phyloP scores from a whole-genome alignment of 208 protist species.

The Leishmania tropica region DNA sequence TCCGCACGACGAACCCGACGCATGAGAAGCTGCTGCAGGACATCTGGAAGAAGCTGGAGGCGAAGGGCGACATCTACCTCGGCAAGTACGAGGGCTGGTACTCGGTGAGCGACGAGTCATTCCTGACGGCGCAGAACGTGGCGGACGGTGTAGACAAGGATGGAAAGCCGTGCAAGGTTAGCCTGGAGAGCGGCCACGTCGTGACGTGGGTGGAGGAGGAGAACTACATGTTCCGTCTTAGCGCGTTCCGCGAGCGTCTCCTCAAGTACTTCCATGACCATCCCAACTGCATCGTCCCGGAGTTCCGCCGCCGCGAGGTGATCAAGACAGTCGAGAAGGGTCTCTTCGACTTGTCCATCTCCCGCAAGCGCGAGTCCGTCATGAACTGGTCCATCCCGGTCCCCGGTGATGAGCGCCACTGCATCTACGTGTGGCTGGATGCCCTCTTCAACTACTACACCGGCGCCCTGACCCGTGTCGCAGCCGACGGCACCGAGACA shows the following conservation, averaged over 20 bases:
- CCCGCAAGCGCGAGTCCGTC: slow-evolving; percentile 88
- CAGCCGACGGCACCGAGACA: slow-evolving; percentile 44
- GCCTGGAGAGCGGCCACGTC: slow-evolving; percentile 88
- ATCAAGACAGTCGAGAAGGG: slow-evolving; percentile 84
- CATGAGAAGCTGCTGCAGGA: slow-evolving; percentile 81
- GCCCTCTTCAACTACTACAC: slow-evolving; percentile 99
- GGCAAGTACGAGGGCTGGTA: slow-evolving; percentile 99
- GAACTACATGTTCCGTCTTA: slow-evolving; percentile 99
- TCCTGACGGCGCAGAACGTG: slow-evolving; percentile 87
- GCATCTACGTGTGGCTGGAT: slow-evolving; percentile 99
- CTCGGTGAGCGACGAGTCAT: slow-evolving; percentile 97
- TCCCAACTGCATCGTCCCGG: slow-evolving; percentile 91
- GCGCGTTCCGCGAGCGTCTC: slow-evolving; percentile 85
- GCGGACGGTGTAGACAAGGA: slow-evolving; percentile 88
- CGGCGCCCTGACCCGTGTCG: slow-evolving; percentile 48
- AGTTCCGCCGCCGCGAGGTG: slow-evolving; percentile 93
- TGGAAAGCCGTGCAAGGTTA: slow-evolving; percentile 92
- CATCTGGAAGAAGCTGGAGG: slow-evolving; percentile 91
- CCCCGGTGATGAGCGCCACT: slow-evolving; percentile 94
- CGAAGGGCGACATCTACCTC: slow-evolving; percentile 97
- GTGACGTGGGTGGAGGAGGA: slow-evolving; percentile 97
- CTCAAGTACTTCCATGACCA: slow-evolving; percentile 86
- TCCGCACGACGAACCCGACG: slow-evolving; percentile 95
- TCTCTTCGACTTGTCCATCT: slow-evolving; percentile 97
- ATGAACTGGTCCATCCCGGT: slow-evolving; percentile 97